Percentiles rank a stretch among this genome's conserved stretches.
Conservation (phyloP, 108 stramenopile species). For the Conticribra weissflogii region DNA sequence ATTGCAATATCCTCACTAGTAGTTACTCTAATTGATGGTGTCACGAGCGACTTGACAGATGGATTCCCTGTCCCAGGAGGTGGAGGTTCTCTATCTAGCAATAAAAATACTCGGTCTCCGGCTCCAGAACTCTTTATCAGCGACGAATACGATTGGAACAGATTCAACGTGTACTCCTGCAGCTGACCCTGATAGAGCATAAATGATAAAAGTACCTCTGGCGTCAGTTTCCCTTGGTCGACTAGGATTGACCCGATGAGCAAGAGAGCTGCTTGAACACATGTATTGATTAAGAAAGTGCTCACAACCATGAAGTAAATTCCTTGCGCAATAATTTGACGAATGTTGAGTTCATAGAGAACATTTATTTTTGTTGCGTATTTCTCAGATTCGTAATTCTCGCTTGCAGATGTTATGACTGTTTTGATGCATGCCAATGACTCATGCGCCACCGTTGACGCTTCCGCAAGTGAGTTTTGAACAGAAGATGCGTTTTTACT, state of each 20-base stretch:
- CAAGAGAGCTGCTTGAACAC: constrained; percentile 82
- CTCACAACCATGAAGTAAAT: constrained; percentile 90
- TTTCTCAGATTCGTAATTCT: constrained; percentile 66
- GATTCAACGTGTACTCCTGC: constrained; percentile 84
- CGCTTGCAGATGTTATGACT: constrained; percentile 85
- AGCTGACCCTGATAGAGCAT: constrained; percentile 95
- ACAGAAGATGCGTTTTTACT: constrained; percentile 69
- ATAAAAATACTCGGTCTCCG: constrained; percentile 91
- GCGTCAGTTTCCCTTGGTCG: constrained; percentile 53
- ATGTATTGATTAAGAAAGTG: constrained; percentile 90
- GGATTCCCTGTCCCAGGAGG: constrained; percentile 73
- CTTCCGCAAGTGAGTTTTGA: constrained; percentile 85
- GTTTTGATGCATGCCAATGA: constrained; percentile 80
- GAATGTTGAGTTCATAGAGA: constrained; percentile 84
- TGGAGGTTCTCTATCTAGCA: constrained; percentile 77
- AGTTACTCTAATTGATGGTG: constrained; percentile 1
- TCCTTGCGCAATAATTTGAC: constrained; percentile 79
- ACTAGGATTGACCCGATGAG: constrained; percentile 73
- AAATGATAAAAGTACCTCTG: constrained; percentile 90
- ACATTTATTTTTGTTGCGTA: constrained; percentile 71
- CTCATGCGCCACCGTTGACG: constrained; percentile 85
- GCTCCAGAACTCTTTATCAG: constrained; percentile 91
- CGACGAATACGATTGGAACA: constrained; percentile 90
- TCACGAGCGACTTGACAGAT: constrained; percentile 27
- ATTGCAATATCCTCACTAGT: constrained; percentile 43